These are phyloP conservation scores for Coemansia pectinata DNA, from an alignment of 192 early-diverging fungal species.

Conservation along the genomic window DNA sequence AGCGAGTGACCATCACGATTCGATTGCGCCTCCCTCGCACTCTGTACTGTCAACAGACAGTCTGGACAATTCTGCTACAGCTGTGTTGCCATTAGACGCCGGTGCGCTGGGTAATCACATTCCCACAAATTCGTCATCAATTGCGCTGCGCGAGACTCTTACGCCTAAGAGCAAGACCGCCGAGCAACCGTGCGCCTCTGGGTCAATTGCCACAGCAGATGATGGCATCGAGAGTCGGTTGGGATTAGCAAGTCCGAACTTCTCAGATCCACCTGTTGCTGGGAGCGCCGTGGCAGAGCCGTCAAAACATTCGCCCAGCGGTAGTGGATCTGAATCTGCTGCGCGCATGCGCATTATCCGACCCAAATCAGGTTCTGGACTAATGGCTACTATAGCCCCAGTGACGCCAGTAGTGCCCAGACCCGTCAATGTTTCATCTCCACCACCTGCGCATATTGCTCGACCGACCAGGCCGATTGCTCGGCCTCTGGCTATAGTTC, in stretches of 20 bases:
- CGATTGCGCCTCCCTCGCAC: neutral
- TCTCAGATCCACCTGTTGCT: neutral
- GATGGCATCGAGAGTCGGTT: neutral
- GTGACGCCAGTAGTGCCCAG: neutral
- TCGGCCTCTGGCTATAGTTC: neutral
- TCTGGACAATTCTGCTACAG: neutral
- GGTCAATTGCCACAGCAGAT: neutral
- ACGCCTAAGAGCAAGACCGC: neutral
- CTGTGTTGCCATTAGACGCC: neutral
- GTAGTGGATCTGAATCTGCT: slow-evolving; percentile 12
- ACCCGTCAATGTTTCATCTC: neutral
- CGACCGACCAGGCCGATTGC: neutral
- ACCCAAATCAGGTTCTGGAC: slow-evolving; percentile 4
- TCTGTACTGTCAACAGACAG: neutral
- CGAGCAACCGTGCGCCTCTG: neutral
- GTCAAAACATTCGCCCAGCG: neutral
- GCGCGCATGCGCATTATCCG: slow-evolving; percentile 23
- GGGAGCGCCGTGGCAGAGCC: neutral
- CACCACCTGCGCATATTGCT: neutral
- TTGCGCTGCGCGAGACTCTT: neutral
- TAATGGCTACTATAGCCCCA: neutral
- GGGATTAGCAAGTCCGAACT: neutral
- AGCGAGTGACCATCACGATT: neutral
- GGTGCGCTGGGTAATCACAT: neutral
- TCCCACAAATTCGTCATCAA: neutral